Evolutionary conservation across 768 basidiomycete genomes (phyloP), one percentile per base, ranked within the genome.

Genomic region (Pleurotus giganteus): DNA sequence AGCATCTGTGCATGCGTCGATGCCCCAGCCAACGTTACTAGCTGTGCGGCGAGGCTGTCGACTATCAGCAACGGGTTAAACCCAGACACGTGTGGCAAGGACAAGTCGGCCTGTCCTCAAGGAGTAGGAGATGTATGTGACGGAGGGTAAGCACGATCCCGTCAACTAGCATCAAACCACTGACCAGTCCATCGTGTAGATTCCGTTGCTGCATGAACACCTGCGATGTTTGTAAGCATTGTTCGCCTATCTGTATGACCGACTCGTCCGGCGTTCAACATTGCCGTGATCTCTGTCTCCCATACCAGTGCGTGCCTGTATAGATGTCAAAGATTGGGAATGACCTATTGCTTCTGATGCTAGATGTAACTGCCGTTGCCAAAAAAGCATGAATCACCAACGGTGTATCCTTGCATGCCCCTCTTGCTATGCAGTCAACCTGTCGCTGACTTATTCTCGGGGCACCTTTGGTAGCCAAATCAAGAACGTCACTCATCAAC

Each of bases 341-440:
- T n/a, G n/a, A n/a, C n/a, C n/a, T n/a, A n/a, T n/a, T n/a, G n/a
- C n/a, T n/a, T n/a, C n/a, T n/a, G n/a, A n/a, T n/a, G n/a, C n/a
- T 43, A 58, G 54, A 17, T 59, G 59, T 55, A 54, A 56, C 36
- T 61, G 57, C 52, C 43, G 42, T 41, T 63, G 61, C 49, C 60
- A 59, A 47, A 12, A 13, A 1, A 39, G 32, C 4, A 54, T 44
- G 28, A 28, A 17, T 26, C 15, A 57, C 19, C 50, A 34, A 4
- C 27, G 23, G 26, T 63, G 61, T 31, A 53, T 43, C 12, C 32
- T 63, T 2, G 36, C 36, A 3, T 63, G 61, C 32, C 59, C 61
- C 0, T 41, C 55, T 7, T 63, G 61, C 29, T 63, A 58, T 43
- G 26, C 13, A 4, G 57, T 63, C 44, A 31, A 55, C 32, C 19